Evolutionary conservation across 768 basidiomycete species (phyloP), one percentile per base, ranked within the genome.

Genomic region (Xerocomellus amylosporus): DNA sequence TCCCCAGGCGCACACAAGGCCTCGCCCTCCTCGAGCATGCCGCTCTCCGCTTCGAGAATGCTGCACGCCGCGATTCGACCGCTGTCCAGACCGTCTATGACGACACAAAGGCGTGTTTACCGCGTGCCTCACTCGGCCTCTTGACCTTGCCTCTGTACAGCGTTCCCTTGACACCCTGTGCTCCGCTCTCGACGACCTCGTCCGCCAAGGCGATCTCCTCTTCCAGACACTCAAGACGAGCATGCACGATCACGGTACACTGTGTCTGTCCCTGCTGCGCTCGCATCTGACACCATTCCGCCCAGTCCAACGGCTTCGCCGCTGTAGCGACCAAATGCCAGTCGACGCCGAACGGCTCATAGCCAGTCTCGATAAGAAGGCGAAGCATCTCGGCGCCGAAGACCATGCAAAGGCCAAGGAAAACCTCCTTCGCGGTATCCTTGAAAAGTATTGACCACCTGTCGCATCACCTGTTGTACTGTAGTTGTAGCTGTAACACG

Each of bases 1-100:
- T 74, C 46, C 54, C 71, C 0, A 55, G 61, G 15, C 69, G 68
- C 26, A 58, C 64, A 1, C 67, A 66, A 4, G 84, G 81, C 8
- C 64, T 87, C 34, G 65, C 81, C 12, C 65, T 71, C 7, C 81
- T 87, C 69, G 79, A 86, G 63, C 75, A 77, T 17, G 79, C 76
- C 20, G 79, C 82, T 66, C 82, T 80, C 62, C 73, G 72, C 12
- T 68, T 79, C 46, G 87, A 89, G 63, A 61, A 65, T 1, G 62
- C 75, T 17, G 69, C 72, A 15, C 70, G 79, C 30, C 71, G 69
- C 33, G 78, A 81, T 55, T 70, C 81, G 53, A 72, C 76, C 51
- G 73, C 76, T 20, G 53, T 81, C 19, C 71, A 70, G 57, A 62
- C 71, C 10, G 69, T 71, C 28, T 77, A 76, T 53, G 49, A 64